Base-by-base conservation (phyloP, 441 rosid species). In the Pelargonium citronellum region DNA sequence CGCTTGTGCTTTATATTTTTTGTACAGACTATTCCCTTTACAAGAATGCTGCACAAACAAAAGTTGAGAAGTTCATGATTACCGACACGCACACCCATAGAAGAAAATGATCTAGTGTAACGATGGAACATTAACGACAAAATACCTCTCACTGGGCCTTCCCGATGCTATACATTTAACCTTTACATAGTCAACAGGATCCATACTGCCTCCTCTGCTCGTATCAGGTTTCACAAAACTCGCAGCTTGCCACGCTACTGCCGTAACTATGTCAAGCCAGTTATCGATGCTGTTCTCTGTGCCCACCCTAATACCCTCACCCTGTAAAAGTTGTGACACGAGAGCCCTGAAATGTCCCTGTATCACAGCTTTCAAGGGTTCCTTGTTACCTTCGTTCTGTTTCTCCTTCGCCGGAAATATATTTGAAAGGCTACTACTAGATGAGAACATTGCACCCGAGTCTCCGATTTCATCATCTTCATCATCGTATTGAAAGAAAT, bases 221-320 rank as follows among this genome's bases (percentile, higher is more conserved):
- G 75, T 92, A 85, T 95, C 99, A 61, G 98, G 99, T 82, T 95
- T 95, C 73, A 95, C 64, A 60, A 92, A 84, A 8, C 90, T 87
- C 53, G 98, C 98, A 78, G 96, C 99, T 78, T 92, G 96, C 98
- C 98, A 95, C n/a, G 97, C 91, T 66, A 95, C 85, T 77, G 96
- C 82, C 20, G 95, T 87, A 76, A 95, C 88, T 63, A 91, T 90
- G 83, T 95, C 97, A 76, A 95, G 73, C 99, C 99, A 95, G 77
- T 87, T 75, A 55, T 86, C 94, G 67, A 84, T 73, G 66, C 82
- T 83, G 79, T 85, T 81, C 79, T 87, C 96, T 71, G 80, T 90
- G 37, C 81, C 86, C 66, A 83, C 68, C 10, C 85, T 84, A 75
- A 92, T 83, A 74, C 89, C 87, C 81, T 92, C 98, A 19, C 90